Evolutionary conservation across 345 rosid genomes (phyloP).

Genomic region (Orychophragmus violaceus): DNA sequence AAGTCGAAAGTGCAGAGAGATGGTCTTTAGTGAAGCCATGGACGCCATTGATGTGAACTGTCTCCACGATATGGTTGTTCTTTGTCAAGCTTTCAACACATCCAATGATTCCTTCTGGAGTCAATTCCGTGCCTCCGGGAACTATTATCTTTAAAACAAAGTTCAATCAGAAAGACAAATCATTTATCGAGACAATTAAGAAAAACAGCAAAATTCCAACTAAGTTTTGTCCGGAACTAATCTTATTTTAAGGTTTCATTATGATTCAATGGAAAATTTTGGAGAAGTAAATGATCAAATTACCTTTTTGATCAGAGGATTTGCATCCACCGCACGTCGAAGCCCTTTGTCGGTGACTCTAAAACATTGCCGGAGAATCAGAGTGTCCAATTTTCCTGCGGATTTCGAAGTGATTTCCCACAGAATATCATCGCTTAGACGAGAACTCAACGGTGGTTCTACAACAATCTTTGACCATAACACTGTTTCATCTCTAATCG

Average conservation of each 20-base stretch:
- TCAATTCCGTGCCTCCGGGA: conserved; percentile 56
- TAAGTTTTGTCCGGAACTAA: neutral
- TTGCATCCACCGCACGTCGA: conserved; percentile 37
- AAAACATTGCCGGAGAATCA: conserved; percentile 41
- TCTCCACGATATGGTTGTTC: conserved; percentile 26
- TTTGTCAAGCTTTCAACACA: conserved; percentile 44
- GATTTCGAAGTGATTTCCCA: conserved; percentile 42
- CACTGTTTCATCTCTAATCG: conserved; percentile 40
- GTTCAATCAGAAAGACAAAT: neutral
- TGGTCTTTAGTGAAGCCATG: conserved; percentile 46
- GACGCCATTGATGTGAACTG: conserved; percentile 49
- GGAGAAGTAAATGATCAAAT: neutral
- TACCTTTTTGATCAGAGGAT: conserved; percentile 64
- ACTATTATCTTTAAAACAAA: conserved; percentile 38
- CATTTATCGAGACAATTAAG: neutral
- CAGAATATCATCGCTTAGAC: conserved; percentile 48
- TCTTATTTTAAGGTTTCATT: neutral
- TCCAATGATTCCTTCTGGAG: conserved; percentile 64
- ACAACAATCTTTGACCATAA: conserved; percentile 51
- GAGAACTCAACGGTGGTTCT: conserved; percentile 39
- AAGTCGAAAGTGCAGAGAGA: conserved; percentile 31
- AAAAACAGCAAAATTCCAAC: neutral
- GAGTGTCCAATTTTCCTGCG: conserved; percentile 42
- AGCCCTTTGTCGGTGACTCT: conserved; percentile 61
- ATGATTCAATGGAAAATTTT: neutral